Evolutionary conservation across 2,329 filamentous ascomycete genomes (phyloP).

Genomic region (Amauroascus verrucosus): DNA sequence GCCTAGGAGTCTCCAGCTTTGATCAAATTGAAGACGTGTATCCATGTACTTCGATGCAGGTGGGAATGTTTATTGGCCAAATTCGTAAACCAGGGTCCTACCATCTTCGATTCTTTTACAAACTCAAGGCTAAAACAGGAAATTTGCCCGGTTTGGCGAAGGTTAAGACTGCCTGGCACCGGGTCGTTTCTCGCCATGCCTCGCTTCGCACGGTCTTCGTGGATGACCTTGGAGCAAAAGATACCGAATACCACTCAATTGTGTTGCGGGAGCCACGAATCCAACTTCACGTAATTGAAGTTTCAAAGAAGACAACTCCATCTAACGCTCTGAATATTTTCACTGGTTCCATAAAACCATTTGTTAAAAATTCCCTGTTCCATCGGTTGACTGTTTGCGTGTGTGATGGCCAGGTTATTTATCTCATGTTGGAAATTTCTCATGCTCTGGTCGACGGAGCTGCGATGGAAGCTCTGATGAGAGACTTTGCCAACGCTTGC

Average conservation of each 20-base stretch:
- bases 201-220: slow-evolving; percentile 21
- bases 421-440: slow-evolving; percentile 20
- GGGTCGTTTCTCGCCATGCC: slow-evolving; percentile 13
- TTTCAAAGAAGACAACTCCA: not conserved
- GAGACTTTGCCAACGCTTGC: slow-evolving; percentile 4
- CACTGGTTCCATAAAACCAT: slow-evolving; percentile 4
- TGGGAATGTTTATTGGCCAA: slow-evolving; percentile 17
- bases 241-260: slow-evolving; percentile 3
- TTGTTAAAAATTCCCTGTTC: slow-evolving; percentile 2
- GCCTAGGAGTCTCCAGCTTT: slow-evolving; percentile 5
- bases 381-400: slow-evolving; percentile 1
- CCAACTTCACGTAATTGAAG: not conserved
- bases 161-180: slow-evolving; percentile 9
- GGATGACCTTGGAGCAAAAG: slow-evolving; percentile 18
- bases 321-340: slow-evolving; percentile 2
- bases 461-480: slow-evolving; percentile 5
- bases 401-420: not conserved
- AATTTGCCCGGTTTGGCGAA: not conserved
- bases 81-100: slow-evolving; percentile 10
- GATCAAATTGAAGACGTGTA: slow-evolving; percentile 25
- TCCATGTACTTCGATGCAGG: slow-evolving; percentile 24
- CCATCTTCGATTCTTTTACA: slow-evolving; percentile 9
- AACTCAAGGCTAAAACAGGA: not conserved
- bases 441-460: slow-evolving; percentile 5
- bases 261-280: not conserved